A percentile compares a stretch with the other conserved stretches of the same genome.
Evolutionary conservation across 306 rosid genomes (phyloP).

Genomic region (Casuarina glauca): DNA sequence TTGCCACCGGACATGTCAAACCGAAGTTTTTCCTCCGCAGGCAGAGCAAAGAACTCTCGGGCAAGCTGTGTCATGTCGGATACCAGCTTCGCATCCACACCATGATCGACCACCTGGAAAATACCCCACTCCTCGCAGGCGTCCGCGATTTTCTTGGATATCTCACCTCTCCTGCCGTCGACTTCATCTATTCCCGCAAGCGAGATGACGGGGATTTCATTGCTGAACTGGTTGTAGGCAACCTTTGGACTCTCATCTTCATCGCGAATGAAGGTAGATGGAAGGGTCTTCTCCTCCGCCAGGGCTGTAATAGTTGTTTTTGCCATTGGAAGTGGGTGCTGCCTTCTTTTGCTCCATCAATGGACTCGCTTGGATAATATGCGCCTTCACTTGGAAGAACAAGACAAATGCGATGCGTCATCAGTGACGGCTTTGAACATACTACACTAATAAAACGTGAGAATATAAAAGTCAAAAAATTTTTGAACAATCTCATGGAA

Average conservation of each 20-base stretch:
- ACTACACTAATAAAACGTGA: too few relatives aligned
- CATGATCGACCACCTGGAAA: slow-evolving; percentile 84
- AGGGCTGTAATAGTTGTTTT: slow-evolving; percentile 56
- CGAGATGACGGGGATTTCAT: too few relatives aligned
- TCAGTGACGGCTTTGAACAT: too few relatives aligned
- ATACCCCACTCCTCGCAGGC: slow-evolving; percentile 57
- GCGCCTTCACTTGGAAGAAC: too few relatives aligned
- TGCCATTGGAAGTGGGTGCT: slow-evolving; percentile 24
- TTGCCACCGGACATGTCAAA: slow-evolving; percentile 93
- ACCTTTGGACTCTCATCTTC: too few relatives aligned
- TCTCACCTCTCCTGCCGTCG: slow-evolving; percentile 41
- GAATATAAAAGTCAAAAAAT: too few relatives aligned
- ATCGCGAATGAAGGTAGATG: too few relatives aligned
- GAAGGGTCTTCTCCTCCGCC: slow-evolving; percentile 24
- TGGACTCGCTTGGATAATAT: too few relatives aligned
- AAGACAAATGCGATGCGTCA: too few relatives aligned
- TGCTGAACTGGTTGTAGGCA: too few relatives aligned
- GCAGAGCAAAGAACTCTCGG: slow-evolving; percentile 59
- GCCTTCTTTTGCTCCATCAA: background rate
- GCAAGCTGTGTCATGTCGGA: slow-evolving; percentile 67
- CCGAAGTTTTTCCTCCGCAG: slow-evolving; percentile 77
- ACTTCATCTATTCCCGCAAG: too few relatives aligned
- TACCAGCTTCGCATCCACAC: slow-evolving; percentile 51
- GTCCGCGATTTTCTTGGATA: too few relatives aligned
- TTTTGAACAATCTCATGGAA: background rate